These are phyloP conservation scores for Cryptosporidium ubiquitum DNA, from an alignment of 169 alveolate genomes.

Conservation along the genomic window DNA sequence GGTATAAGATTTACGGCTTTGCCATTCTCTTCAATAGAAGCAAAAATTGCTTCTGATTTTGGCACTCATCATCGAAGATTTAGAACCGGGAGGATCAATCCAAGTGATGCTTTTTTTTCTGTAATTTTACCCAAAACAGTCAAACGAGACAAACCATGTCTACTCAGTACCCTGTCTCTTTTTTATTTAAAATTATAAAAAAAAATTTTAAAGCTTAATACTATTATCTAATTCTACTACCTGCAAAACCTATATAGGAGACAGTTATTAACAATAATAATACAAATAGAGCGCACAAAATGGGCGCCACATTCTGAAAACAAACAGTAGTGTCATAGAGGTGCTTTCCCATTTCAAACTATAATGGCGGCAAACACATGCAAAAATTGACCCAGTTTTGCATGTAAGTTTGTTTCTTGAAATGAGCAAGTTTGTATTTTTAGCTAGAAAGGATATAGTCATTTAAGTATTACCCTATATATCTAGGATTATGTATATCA, in stretches of 20 bases:
- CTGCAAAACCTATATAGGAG: neutral
- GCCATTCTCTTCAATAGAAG: conserved; percentile 63
- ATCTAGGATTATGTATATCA: no score
- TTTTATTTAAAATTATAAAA: no score
- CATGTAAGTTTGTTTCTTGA: neutral
- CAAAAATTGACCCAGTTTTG: neutral
- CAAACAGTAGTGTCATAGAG: no score
- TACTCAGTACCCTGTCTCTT: neutral
- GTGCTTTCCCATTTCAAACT: no score
- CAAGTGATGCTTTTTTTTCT: conserved; percentile 25
- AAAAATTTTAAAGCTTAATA: no score
- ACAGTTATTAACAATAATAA: neutral
- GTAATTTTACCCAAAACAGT: neutral
- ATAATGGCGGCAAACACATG: neutral
- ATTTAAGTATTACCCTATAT: neutral
- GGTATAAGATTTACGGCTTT: conserved; percentile 68
- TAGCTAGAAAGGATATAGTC: neutral
- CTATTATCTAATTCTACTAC: no score
- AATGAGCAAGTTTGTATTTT: no score
- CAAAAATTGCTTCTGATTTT: conserved; percentile 24
- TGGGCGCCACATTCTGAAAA: neutral
- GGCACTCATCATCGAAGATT: conserved; percentile 73
- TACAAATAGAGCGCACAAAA: neutral
- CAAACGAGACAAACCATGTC: neutral
- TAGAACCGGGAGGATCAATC: conserved; percentile 77